Percentiles rank a stretch among this genome's conserved stretches.
Conservation (phyloP, 805 yeast species). For the Scheffersomyces amazonensis region DNA sequence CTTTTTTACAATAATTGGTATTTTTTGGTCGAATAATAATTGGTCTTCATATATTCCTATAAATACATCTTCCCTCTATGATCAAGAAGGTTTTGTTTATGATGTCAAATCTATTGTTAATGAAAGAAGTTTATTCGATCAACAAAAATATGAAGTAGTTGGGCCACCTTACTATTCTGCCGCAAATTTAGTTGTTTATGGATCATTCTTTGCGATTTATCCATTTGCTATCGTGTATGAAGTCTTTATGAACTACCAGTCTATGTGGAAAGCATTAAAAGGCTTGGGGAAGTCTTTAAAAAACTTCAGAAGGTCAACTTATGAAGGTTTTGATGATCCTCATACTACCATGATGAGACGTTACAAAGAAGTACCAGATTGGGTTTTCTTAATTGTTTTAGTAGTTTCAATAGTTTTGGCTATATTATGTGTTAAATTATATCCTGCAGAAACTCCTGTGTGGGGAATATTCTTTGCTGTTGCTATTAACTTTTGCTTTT, state of each 20-base stretch:
- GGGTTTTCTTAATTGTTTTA: slow-evolving; percentile 23
- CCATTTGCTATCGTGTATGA: slow-evolving; percentile 43
- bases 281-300: slow-evolving; percentile 9
- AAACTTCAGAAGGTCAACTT: slow-evolving; percentile 38
- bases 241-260: slow-evolving; percentile 43
- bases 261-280: slow-evolving; percentile 15
- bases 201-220: slow-evolving; percentile 26
- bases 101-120: slow-evolving; percentile 42
- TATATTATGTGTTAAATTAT: slow-evolving; percentile 27
- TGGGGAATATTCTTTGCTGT: slow-evolving; percentile 35
- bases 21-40: slow-evolving; percentile 20
- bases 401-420: slow-evolving; percentile 27
- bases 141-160: slow-evolving; percentile 17
- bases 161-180: slow-evolving; percentile 34
- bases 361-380: slow-evolving; percentile 34
- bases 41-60: slow-evolving; percentile 29
- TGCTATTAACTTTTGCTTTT: slow-evolving; percentile 29
- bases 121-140: slow-evolving; percentile 26
- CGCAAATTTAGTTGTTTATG: slow-evolving; percentile 25
- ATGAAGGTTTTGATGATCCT: slow-evolving; percentile 31
- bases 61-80: slow-evolving; percentile 44
- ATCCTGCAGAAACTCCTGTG: slow-evolving; percentile 33
- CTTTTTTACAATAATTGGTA: slow-evolving; percentile 15
- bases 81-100: slow-evolving; percentile 46
- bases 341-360: slow-evolving; percentile 29